Conservation (phyloP, 768 basidiomycete genomes). For the Coprinopsis marcescibilis region DNA sequence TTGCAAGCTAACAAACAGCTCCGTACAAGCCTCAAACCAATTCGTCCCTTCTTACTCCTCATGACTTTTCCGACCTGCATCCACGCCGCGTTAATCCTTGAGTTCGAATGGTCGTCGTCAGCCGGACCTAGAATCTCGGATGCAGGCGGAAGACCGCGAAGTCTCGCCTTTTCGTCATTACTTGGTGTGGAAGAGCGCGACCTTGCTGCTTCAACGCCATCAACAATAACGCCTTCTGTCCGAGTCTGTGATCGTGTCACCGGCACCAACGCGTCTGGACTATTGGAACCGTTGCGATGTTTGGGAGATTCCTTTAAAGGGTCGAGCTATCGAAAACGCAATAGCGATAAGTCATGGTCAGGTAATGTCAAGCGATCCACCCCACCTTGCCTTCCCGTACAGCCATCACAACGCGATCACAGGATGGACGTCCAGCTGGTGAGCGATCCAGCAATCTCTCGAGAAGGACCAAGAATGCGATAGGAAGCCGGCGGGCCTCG, state of each 20-base stretch:
- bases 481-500: conserved; percentile 66
- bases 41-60: conserved; percentile 2
- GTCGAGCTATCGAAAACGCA: conserved; percentile 12
- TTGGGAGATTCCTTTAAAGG: conserved; percentile 11
- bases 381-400: conserved; percentile 70
- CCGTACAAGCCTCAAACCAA: conserved; percentile 5
- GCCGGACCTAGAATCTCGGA: background rate
- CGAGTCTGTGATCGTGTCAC: background rate
- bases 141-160: conserved; percentile 9
- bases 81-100: background rate
- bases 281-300: background rate
- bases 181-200: background rate
- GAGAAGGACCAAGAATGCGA: conserved; percentile 64
- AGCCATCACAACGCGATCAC: conserved; percentile 64
- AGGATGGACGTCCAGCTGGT: conserved; percentile 60
- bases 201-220: background rate
- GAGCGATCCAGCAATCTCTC: conserved; percentile 62
- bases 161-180: background rate
- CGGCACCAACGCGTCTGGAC: conserved; percentile 1
- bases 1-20: conserved; percentile 14
- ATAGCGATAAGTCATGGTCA: background rate
- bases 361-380: conserved; percentile 10
- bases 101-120: background rate
- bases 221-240: background rate
- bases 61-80: background rate